These are phyloP conservation scores for Volvox reticuliferus DNA, from an alignment of 139 green algal species.

Conservation along the genomic window DNA sequence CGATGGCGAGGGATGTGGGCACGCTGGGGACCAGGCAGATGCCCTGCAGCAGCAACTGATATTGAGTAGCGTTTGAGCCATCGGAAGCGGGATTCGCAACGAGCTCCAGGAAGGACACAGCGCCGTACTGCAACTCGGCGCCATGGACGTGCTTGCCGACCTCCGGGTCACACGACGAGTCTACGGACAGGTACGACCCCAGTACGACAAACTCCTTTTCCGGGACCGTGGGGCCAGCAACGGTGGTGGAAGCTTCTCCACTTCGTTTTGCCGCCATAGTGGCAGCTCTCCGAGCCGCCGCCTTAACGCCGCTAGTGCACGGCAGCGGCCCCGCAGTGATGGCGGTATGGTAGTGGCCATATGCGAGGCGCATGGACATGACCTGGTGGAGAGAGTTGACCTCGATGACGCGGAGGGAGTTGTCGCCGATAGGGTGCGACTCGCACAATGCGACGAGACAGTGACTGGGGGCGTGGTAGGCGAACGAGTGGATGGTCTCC, in stretches of 20 bases:
- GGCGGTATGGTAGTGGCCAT: constrained; percentile 34
- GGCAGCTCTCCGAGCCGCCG: not conserved
- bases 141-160: not conserved
- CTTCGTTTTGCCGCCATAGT: not conserved
- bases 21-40: not conserved
- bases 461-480: constrained; percentile 43
- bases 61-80: not conserved
- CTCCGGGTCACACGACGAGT: not conserved
- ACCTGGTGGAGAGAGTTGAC: constrained; percentile 45
- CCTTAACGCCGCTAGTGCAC: constrained; percentile 5
- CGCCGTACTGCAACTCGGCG: constrained; percentile 14
- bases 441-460: constrained; percentile 50
- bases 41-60: constrained; percentile 29
- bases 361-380: constrained; percentile 18
- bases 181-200: constrained; percentile 38
- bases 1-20: not conserved
- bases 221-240: too few species aligned
- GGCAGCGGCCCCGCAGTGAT: constrained; percentile 19
- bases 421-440: not conserved
- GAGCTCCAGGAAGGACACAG: constrained; percentile 51
- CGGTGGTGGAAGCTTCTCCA: not conserved
- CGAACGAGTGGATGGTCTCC: constrained; percentile 48
- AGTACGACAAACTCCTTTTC: constrained; percentile 51
- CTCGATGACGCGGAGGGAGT: constrained; percentile 51
- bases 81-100: not conserved